Evolutionary conservation across 2,329 filamentous ascomycete species (phyloP).

Genomic region (Claviceps purpurea): DNA sequence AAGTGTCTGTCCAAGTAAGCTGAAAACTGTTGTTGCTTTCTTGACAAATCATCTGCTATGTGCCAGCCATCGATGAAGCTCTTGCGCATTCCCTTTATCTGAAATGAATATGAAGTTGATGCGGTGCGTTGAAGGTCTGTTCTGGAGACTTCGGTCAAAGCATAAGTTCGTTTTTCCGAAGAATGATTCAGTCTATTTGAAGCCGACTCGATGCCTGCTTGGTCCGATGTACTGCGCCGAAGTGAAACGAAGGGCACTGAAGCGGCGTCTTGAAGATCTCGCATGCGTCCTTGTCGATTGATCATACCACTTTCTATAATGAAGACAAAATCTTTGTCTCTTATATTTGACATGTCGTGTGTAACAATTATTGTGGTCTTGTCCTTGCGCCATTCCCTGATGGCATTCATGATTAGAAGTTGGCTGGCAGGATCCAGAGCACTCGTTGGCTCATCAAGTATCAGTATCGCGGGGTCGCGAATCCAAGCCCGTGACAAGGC

Average conservation of each 20-base stretch:
- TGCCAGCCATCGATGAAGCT: slow-evolving; percentile 27
- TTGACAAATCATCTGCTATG: neutral
- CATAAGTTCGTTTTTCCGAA: too few relatives aligned
- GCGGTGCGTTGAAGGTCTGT: neutral
- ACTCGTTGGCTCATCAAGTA: slow-evolving; percentile 82
- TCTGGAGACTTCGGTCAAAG: neutral
- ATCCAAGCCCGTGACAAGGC: slow-evolving; percentile 68
- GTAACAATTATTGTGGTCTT: slow-evolving; percentile 92
- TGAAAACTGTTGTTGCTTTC: slow-evolving; percentile 2
- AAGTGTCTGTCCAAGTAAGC: slow-evolving; percentile 4
- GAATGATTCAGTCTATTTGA: too few relatives aligned
- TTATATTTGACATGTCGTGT: slow-evolving; percentile 71
- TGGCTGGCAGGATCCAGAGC: slow-evolving; percentile 66
- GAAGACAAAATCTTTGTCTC: slow-evolving; percentile 61
- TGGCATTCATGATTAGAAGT: slow-evolving; percentile 54
- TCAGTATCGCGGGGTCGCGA: slow-evolving; percentile 64
- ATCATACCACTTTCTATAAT: slow-evolving; percentile 59
- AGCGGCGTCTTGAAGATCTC: neutral
- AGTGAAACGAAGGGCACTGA: neutral
- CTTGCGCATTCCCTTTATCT: slow-evolving; percentile 40
- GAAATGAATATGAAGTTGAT: neutral
- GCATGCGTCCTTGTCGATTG: slow-evolving; percentile 46
- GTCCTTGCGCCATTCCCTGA: slow-evolving; percentile 61
- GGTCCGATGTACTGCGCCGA: neutral
- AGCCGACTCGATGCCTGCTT: neutral